Evolutionary conservation across 129 eudicot genomes (phyloP), one percentile per base, ranked within the genome.

Genomic region (Flaveria linearis): DNA sequence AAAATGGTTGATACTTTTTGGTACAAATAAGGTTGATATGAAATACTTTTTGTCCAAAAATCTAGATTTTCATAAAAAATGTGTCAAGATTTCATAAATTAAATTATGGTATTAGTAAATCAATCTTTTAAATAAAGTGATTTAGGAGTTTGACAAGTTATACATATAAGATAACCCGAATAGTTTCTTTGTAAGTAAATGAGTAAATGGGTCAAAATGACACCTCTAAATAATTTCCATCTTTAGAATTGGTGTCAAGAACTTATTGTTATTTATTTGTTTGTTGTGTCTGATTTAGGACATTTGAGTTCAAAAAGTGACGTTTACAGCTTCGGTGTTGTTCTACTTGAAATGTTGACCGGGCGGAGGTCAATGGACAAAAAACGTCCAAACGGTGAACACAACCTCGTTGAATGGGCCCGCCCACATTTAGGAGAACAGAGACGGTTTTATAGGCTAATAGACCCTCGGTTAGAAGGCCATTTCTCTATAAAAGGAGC

Each of bases 351-450:
- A 58, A 76, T 87, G 84, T 51, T 87, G 82, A 84, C 86, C 13
- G 91, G 91, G 4, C 74, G 91, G 65, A 82, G 91, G 82, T 83
- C 90, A 68, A 86, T 86, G 90, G 90, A 86, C 90, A 86, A 86
- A 76, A 80, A 83, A 76, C 85, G 90, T 9, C 90, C 90, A 73
- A 83, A 83, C 6, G 87, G 87, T 58, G 90, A 86, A 30, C 88
- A 87, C 26, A 87, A 87, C 68, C 91, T 87, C 18, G 91, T 87
- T 9, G 91, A 87, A 55, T 87, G 91, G 91, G 91, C 91, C 49
- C 80, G 91, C 20, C 91, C 88, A 0, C 88, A 84, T 61, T 79
- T 84, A 52, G 76, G 84, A 66, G 91, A 87, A 55, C 70, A 76
- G 23, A 79, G 85, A 30, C 80, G 80, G 77, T 84, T 87, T 57